Conservation (phyloP, 2,329 filamentous ascomycete genomes). For the Ceratocystis papillata region DNA sequence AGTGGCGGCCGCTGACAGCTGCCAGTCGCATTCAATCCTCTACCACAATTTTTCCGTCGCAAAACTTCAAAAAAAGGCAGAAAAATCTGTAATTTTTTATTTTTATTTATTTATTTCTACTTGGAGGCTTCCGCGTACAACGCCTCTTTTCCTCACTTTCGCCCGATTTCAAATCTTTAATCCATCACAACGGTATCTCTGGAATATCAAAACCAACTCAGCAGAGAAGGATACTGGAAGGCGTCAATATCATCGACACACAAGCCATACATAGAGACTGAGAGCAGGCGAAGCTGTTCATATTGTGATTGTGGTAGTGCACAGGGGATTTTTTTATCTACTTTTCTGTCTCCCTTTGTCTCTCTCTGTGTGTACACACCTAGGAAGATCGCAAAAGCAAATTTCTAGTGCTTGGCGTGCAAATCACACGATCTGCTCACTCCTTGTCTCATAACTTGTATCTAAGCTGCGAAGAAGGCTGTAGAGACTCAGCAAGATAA, state of each 20-base stretch:
- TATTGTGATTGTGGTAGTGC: too few relatives aligned
- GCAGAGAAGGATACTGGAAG: background rate
- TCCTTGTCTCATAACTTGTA: background rate
- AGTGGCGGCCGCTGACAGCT: constrained; percentile 7
- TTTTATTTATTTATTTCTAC: background rate
- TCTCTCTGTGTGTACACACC: background rate
- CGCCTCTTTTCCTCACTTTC: background rate
- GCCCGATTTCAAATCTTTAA: background rate
- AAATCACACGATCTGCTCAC: background rate
- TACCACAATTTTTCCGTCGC: constrained; percentile 15
- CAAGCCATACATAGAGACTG: background rate
- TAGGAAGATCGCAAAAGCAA: constrained; percentile 10
- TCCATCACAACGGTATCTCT: too few relatives aligned
- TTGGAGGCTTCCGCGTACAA: background rate
- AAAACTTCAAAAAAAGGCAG: background rate
- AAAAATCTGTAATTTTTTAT: background rate
- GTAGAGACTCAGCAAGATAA: background rate
- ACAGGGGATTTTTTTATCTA: background rate
- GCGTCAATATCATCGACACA: background rate
- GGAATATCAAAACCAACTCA: background rate
- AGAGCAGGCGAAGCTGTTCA: background rate
- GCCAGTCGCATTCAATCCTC: background rate
- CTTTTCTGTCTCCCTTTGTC: background rate
- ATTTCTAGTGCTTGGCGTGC: background rate
- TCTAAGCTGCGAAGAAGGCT: background rate